Conservation (phyloP, 2,329 filamentous ascomycete species). For the Cytospora piceicola region DNA sequence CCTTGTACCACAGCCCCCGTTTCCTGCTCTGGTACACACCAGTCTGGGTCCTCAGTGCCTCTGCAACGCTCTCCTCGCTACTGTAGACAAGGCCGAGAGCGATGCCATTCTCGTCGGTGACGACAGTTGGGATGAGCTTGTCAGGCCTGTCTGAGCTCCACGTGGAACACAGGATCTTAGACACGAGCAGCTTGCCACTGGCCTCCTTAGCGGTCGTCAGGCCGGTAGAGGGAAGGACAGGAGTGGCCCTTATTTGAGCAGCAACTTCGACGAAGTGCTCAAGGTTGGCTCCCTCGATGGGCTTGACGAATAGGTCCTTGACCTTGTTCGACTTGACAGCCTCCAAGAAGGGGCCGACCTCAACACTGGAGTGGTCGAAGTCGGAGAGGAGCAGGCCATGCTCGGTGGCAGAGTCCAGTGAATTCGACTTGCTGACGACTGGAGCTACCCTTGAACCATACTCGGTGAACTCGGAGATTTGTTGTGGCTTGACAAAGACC, state of each 20-base stretch:
- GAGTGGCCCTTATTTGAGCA: slow-evolving; percentile 62
- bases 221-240: slow-evolving; percentile 71
- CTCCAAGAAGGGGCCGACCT: slow-evolving; percentile 49
- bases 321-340: slow-evolving; percentile 51
- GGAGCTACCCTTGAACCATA: slow-evolving; percentile 62
- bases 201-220: slow-evolving; percentile 72
- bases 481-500: slow-evolving; percentile 76
- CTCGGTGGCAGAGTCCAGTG: slow-evolving; percentile 42
- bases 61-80: slow-evolving; percentile 84
- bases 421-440: slow-evolving; percentile 44
- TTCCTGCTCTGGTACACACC: slow-evolving; percentile 97
- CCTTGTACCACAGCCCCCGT: slow-evolving; percentile 95
- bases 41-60: slow-evolving; percentile 75
- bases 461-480: slow-evolving; percentile 62
- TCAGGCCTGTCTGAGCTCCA: slow-evolving; percentile 84
- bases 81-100: slow-evolving; percentile 93
- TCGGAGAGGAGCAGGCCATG: slow-evolving; percentile 58
- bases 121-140: slow-evolving; percentile 84
- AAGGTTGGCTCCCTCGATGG: slow-evolving; percentile 49
- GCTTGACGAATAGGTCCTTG: slow-evolving; percentile 55
- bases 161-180: slow-evolving; percentile 71
- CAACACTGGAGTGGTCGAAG: slow-evolving; percentile 50
- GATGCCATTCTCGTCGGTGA: slow-evolving; percentile 83
- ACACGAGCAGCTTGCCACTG: slow-evolving; percentile 64
- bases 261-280: slow-evolving; percentile 52